Evolutionary conservation across 805 yeast genomes (phyloP), one percentile per base, ranked within the genome.

Genomic region (Ogataea thermomethanolica): DNA sequence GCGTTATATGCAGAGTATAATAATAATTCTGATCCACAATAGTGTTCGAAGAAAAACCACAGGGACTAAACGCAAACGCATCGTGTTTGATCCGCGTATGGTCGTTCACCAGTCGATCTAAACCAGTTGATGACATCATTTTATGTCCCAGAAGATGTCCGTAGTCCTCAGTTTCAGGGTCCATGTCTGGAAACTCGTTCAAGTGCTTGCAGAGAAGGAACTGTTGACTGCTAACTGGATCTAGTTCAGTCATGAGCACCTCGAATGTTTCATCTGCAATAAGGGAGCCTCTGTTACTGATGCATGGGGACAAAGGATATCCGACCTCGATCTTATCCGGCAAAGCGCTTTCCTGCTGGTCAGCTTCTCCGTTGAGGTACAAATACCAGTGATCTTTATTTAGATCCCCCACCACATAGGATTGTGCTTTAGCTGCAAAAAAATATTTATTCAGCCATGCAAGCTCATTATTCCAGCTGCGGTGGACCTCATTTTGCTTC

Each of bases 11-110:
- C 43, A 90, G 70, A 7, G 97, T 91, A 60, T 81, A 84, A 51
- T 71, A 63, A 56, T 78, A 78, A 51, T 74, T 71, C 29, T 71
- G 75, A 32, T 77, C 69, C 32, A 84, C 61, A 27, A 90, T 69
- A 13, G 95, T 81, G 62, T 91, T 91, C 32, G 96, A 86, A 2
- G 96, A 87, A 57, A 79, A 91, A 7, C 99, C 99, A 61, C 98
- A 91, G 1, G 99, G 99, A 4, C 84, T 69, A 61, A 91, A 91
- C 22, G 93, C 81, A 64, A 88, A 91, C 7, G 96, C 85, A 65
- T 91, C 98, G 54, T 82, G 88, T 40, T 77, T 60, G 10, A 41
- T 34, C 8, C 29, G 21, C 13, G 40, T 27, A 23, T 28, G 20
- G 2, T 35, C 36, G 14, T 15, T 33, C 8, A 66, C 51, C 17